Evolutionary conservation across 345 rosid genomes (phyloP), one percentile per base, ranked within the genome.

Genomic region (Tarenaya hassleriana): DNA sequence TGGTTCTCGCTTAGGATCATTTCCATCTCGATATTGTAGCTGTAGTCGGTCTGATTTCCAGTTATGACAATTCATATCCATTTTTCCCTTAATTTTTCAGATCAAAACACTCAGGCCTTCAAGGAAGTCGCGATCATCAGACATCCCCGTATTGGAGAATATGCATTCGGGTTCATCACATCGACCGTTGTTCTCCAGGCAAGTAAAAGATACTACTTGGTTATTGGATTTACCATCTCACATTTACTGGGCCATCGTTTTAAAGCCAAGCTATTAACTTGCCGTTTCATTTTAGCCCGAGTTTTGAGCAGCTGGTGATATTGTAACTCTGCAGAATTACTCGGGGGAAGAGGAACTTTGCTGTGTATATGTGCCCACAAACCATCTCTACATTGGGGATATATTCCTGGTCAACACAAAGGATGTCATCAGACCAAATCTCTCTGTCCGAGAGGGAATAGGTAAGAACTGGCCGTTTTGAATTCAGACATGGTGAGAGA

Each of bases 371-470:
- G 96, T 94, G 61, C 99, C 99, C 21, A 88, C 99, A 0, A 94
- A 94, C 75, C 99, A 94, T 82, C 87, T 94, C 39, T 94, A 94
- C 71, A 86, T 94, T 15, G 99, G 97, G 20, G 97, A 94, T 70
- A 73, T 94, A 60, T 82, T 94, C 74, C 81, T 94, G 20, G 73
- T 88, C 46, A 84, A 77, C 67, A 58, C 86, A 53, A 84, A 76
- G 39, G 99, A 94, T 55, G 88, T 88, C 41, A 86, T 94, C 68
- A 78, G 99, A 52, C 99, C 99, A 41, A 88, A 82, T 72, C 80
- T 88, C 12, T 94, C 96, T 0, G 97, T 94, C 53, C 74, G 97
- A 34, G 97, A 94, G 79, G 99, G 97, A 66, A 94, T 94, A 38
- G 99, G 99, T 83, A 47, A 81, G 86, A 65, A 59, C 17, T 29